Evolutionary conservation across 495 filamentous ascomycete genomes (phyloP), one percentile per base, ranked within the genome.

Genomic region (Penicillium tannophilum): DNA sequence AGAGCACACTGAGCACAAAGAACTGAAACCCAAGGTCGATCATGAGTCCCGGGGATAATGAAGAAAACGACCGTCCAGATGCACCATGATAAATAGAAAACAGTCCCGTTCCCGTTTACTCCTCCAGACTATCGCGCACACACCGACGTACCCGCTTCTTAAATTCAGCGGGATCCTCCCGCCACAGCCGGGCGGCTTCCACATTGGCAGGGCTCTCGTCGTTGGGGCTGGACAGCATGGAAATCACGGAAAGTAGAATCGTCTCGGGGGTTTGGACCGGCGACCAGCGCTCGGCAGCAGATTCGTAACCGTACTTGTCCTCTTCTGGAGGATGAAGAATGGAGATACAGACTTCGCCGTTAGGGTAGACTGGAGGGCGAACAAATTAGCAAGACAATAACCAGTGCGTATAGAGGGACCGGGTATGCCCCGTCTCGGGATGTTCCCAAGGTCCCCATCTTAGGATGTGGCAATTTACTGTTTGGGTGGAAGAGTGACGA

Each of bases 201-300:
- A 97, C 84, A 68, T 98, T 98, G 2, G 94, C 94, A 1, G 95
- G 91, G 64, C 89, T 93, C 82, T 98, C 94, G 61, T 94, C 90
- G 69, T 98, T 98, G 30, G 95, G 94, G 62, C 88, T 89, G 50
- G 88, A 88, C 45, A 98, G 88, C 84, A 98, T 88, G 62, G 90
- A 93, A 67, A 98, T 95, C 14, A 97, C 91, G 55, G 89, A 93
- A 9, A 98, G 70, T 14, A 98, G 78, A 54, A 98, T 98, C 4
- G 91, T 93, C 76, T 98, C 95, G 46, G 96, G 95, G 2, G 90
- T 93, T 72, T 98, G 94, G 1, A 98, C 94, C n/a, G 94, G 94
- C 23, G 85, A 90, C 94, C 94, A 98, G 47, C 94, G 85, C 79
- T 98, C 94, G 31, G 86, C 79, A n/a, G 91, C 92, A 12, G 83